Base-by-base conservation (phyloP, 1,139 yeast species). In the Geotrichum fermentans region DNA sequence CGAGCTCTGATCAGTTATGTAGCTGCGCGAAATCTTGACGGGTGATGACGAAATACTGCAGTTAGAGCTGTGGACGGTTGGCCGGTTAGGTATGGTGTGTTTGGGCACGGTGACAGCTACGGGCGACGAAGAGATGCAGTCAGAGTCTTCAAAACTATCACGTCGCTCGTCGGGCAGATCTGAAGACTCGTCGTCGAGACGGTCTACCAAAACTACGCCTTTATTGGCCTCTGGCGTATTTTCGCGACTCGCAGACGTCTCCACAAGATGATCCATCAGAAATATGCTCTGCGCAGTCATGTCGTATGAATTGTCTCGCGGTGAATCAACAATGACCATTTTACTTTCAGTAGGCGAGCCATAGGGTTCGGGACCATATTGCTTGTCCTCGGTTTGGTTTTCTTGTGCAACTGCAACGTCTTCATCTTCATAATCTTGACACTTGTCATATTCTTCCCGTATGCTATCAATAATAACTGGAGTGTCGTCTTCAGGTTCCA, bases 401-500 rank as follows among this genome's bases (percentile, higher is more conserved):
- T 10, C 13, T 11, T 3, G 8, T 28, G 43, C 14, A 35, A 29
- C 20, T 18, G 35, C 26, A 28, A 18, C 7, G 22, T 14, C 35
- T 4, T 4, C 43, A 8, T 40, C 43, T 14, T 40, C 43, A 22
- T 40, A 40, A 29, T 28, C 43, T 16, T 29, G 43, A 26, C 43
- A 40, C 4, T 28, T 26, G 33, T 40, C 43, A 20, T 40, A 40
- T 3, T 40, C 43, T 17, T 40, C 43, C 8, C 35, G 32, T 14
- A 40, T 28, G 35, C 35, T 40, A 14, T 29, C 43, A 28, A 40
- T 18, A 16, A 40, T 10, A 5, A 40, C 44, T 4, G 44, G 33
- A 3, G 14, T 11, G 18, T 63, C 53, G 29, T 57, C 59, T 35
- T 59, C 61, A 40, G 55, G 60, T 35, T 67, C 69, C 39, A 65